These are phyloP conservation scores for Fusarium incarnatum DNA, from an alignment of 2,329 filamentous ascomycete genomes.

Conservation along the genomic window DNA sequence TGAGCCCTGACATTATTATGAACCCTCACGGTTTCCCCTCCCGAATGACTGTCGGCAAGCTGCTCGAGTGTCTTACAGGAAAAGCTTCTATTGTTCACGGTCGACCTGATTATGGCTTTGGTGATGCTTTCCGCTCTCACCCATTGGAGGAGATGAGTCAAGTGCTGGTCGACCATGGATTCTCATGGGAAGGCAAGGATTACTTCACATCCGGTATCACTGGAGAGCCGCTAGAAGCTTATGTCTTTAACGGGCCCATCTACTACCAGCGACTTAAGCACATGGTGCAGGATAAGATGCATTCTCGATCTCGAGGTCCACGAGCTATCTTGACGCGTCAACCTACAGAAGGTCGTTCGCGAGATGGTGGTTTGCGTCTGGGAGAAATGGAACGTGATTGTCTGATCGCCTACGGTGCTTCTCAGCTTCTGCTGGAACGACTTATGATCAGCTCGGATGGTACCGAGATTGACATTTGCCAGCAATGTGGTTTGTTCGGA, in stretches of 20 bases:
- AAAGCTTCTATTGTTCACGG: conserved; percentile 92
- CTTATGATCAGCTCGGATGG: conserved; percentile 95
- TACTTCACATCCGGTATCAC: conserved; percentile 96
- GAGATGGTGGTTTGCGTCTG: conserved; percentile 90
- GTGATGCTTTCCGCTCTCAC: conserved; percentile 84
- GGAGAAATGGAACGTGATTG: conserved; percentile 99
- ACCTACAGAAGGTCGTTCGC: conserved; percentile 93
- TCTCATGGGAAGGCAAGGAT: conserved; percentile 97
- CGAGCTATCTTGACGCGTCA: conserved; percentile 93
- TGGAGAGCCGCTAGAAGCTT: conserved; percentile 91
- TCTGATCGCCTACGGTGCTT: conserved; percentile 95
- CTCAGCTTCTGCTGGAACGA: conserved; percentile 89
- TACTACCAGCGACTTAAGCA: conserved; percentile 99
- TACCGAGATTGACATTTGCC: conserved; percentile 92
- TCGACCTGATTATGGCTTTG: conserved; percentile 85
- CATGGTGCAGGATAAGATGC: conserved; percentile 99
- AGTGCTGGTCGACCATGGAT: conserved; percentile 86
- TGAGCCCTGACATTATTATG: conserved; percentile 99
- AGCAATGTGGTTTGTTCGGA: conserved; percentile 93
- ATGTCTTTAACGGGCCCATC: conserved; percentile 98
- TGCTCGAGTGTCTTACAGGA: conserved; percentile 93
- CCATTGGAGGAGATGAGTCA: conserved; percentile 89
- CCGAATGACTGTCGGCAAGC: conserved; percentile 98
- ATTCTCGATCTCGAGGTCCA: conserved; percentile 90
- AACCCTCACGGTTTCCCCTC: conserved; percentile 99